Evolutionary conservation across 1,284 basidiomycete species (phyloP).

Genomic region (Lentinula novae-zelandiae): DNA sequence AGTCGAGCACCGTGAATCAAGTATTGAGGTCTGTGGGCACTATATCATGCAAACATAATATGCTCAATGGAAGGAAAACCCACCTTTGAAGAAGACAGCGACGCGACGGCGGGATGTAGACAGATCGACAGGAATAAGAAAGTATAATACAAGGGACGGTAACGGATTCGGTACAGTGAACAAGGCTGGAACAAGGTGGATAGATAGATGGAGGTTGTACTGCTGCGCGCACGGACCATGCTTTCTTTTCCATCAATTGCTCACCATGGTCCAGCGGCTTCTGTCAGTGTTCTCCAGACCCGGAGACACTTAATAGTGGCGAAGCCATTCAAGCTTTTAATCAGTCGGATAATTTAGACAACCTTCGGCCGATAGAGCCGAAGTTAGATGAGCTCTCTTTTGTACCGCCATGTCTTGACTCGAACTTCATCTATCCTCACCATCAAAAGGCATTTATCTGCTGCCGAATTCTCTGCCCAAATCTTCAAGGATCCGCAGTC

Average conservation of each 20-base stretch:
- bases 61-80: background rate
- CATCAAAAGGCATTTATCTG: background rate
- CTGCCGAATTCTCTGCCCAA: background rate
- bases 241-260: background rate
- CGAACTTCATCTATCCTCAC: background rate
- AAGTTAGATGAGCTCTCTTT: background rate
- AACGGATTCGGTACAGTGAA: background rate
- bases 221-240: background rate
- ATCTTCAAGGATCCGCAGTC: slow-evolving; percentile 34
- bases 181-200: background rate
- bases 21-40: too few species aligned
- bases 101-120: background rate
- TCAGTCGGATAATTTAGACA: background rate
- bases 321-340: background rate
- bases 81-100: background rate
- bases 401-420: slow-evolving; percentile 1
- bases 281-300: background rate
- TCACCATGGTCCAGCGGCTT: background rate
- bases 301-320: background rate
- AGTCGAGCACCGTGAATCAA: background rate
- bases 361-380: background rate
- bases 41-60: background rate
- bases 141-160: background rate
- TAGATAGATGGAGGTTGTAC: background rate
- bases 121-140: background rate